Evolutionary conservation across 176 grass and related monocot genomes (phyloP), one percentile per base, ranked within the genome.

Genomic region (Rhynchospora pubera): DNA sequence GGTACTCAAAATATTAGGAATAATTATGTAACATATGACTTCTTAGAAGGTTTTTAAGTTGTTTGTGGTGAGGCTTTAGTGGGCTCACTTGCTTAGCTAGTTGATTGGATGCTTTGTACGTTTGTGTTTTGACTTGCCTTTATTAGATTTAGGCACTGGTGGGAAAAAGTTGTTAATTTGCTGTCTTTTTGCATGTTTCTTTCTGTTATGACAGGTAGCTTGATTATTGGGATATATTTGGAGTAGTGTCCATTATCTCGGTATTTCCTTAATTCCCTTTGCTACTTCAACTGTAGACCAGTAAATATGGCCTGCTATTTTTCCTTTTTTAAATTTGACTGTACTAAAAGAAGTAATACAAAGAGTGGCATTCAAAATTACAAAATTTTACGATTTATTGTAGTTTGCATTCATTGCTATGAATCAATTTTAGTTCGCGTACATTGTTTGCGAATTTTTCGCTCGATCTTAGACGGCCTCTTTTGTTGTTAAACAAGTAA

Each of bases 11-110:
- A 28, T 55, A 18, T 9, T 71, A 10, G 72, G 23, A 55, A 23
- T 72, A 22, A 72, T 72, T 56, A 26, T 77, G 72, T 77, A 56
- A 77, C 23, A 76, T 55, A 55, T 32, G 42, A 77, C 53, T 77
- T 53, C 32, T 46, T 53, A 77, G 72, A 53, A 32, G 50, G 34
- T 39, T 50, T n/a, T n/a, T n/a, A 56, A 56, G 23, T 30, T 62
- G 0, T 62, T 45, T 44, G 66, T 44, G 39, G 39, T 15, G 12
- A 53, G 48, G 48, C 13, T 9, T 53, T 18, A 0, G 5, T 52
- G 48, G 5, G 14, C 13, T 18, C 72, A 16, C 22, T 77, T 56
- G 30, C 22, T 77, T 77, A 5, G 14, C 50, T 77, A 56, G 72
- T 77, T 70, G 64, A 55, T 53, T 39, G n/a, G 7, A 57, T 53